phyloP scores from a whole-genome alignment of 176 grass and related monocot genomes.

The bread wheat (Triticum aestivum) region IWGSC_CS_RefSeq_v2.1 NC_057808.1:371232825-371233324 shows the following conservation, averaged over 20 bases:
- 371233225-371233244: slow-evolving; percentile 12
- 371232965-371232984: neutral
- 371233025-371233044: slow-evolving; percentile 1
- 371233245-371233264: slow-evolving; percentile 42
- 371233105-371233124: neutral
- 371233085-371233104: neutral
- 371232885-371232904: neutral
- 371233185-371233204: slow-evolving; percentile 3
- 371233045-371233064: neutral
- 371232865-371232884: neutral
- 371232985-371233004: neutral
- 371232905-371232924: neutral
- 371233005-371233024: neutral
- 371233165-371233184: slow-evolving; percentile 21
- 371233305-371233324: slow-evolving; percentile 35
- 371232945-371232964: neutral
- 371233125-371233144: slow-evolving; percentile 10
- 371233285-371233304: neutral
- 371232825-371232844: neutral
- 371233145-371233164: neutral
- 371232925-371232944: neutral
- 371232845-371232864: neutral
- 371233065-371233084: neutral
- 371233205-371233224: slow-evolving; percentile 39
- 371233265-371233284: neutral